Base-by-base conservation (phyloP, 2,329 filamentous ascomycete genomes). In the Aspergillus sp. region DNA sequence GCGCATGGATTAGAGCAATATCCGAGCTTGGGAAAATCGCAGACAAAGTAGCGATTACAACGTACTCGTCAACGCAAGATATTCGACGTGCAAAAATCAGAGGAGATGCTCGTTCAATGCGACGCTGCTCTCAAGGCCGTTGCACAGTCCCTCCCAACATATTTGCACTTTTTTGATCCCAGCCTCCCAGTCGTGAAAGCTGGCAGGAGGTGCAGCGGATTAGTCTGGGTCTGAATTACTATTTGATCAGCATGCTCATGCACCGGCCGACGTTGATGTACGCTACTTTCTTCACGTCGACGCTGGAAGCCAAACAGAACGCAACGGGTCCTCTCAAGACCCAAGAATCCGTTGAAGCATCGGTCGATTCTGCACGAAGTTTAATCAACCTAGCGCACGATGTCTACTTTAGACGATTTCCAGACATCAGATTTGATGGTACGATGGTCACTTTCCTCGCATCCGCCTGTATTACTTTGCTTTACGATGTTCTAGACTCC, bases 171-270 rank as follows among this genome's bases (percentile, higher is more conserved):
- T 33, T 48, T 48, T 27, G 48, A 50, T 27, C 37, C 45, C 9
- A 28, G 31, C 9, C 19, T 42, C 13, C 43, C 48, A 2, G 29
- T 50, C 36, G 43, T 6, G 40, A 41, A 8, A 40, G 43, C 28
- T 50, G 48, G 48, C 48, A 50, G 26, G 48, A 50, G 32, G 44
- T 50, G 33, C 48, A 50, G 33, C 41, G 48, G 10, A 27, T 50
- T 19, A 42, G 38, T 9, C 33, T 48, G 4, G 48, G 48, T 2
- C 37, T 44, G 11, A 38, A 34, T 35, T 50, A 50, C 33, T 42
- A 48, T 27, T 28, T 44, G 2, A 34, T 46, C 4, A 40, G 46
- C n/a, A 50, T 48, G 43, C 46, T 50, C 1, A 32, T 50, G 7
- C 45, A 44, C 26, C 46, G 48, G 12, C 46, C 43, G 3, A 39